Conservation (phyloP, 1,139 yeast species). For the Suhomyces wounanorum region DNA sequence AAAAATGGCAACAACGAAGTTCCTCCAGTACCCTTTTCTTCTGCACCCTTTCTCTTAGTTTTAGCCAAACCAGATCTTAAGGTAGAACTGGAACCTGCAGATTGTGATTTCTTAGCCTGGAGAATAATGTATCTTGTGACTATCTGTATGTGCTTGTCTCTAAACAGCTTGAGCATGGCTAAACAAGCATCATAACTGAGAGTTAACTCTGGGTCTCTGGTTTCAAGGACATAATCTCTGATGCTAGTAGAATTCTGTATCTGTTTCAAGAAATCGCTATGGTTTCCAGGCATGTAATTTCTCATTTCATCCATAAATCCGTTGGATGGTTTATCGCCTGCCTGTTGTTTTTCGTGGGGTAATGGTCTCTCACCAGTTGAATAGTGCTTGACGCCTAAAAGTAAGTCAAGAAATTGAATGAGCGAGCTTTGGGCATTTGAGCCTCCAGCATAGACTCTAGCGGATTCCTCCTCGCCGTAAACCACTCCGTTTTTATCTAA, state of each 20-base stretch:
- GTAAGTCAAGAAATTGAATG: slow-evolving; percentile 80
- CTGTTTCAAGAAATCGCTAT: slow-evolving; percentile 68
- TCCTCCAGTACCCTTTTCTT: slow-evolving; percentile 89
- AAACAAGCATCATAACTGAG: slow-evolving; percentile 86
- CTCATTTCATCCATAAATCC: slow-evolving; percentile 85
- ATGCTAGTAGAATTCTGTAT: slow-evolving; percentile 59
- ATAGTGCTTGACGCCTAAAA: slow-evolving; percentile 73
- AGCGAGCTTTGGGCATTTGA: slow-evolving; percentile 92
- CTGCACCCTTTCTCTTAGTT: slow-evolving; percentile 42
- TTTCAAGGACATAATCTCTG: slow-evolving; percentile 58
- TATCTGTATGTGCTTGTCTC: slow-evolving; percentile 91
- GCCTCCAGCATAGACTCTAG: slow-evolving; percentile 78
- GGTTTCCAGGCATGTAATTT: slow-evolving; percentile 84
- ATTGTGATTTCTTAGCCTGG: slow-evolving; percentile 62
- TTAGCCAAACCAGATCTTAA: slow-evolving; percentile 64
- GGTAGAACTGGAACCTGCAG: slow-evolving; percentile 55
- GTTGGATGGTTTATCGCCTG: slow-evolving; percentile 30
- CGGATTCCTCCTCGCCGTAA: slow-evolving; percentile 67
- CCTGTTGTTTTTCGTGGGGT: slow-evolving; percentile 26
- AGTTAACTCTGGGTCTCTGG: slow-evolving; percentile 55
- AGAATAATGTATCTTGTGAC: slow-evolving; percentile 83
- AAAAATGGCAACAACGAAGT: slow-evolving; percentile 88
- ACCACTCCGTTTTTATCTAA: slow-evolving; percentile 71
- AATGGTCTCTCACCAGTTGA: slow-evolving; percentile 68
- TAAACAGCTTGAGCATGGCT: slow-evolving; percentile 83